phyloP scores from a whole-genome alignment of 345 rosid species.

The Gossypium herbaceum region DNA sequence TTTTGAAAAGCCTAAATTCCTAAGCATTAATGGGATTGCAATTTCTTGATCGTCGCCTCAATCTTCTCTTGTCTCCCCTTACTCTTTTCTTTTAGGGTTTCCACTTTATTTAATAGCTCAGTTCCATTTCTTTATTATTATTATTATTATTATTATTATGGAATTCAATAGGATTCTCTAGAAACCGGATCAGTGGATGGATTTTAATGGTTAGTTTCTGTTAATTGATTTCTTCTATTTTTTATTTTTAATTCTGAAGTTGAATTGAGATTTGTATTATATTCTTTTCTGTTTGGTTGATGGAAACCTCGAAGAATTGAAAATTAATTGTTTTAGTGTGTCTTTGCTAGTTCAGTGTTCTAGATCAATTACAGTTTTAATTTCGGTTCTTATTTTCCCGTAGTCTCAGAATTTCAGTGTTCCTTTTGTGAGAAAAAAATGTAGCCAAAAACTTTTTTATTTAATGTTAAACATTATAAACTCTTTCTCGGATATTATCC shows the following conservation, averaged over 20 bases:
- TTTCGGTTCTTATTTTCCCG: not conserved
- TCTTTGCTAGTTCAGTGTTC: constrained; percentile 1
- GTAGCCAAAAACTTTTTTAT: not conserved
- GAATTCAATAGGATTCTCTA: too few species aligned
- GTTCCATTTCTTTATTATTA: too few species aligned
- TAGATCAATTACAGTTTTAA: constrained; percentile 3
- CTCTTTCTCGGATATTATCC: not conserved
- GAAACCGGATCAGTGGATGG: too few species aligned
- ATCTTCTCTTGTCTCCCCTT: constrained; percentile 17
- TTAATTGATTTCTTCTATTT: not conserved
- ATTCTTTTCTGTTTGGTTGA: constrained; percentile 13
- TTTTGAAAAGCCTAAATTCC: not conserved
- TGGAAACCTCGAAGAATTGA: constrained; percentile 1
- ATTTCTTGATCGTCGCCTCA: constrained; percentile 20
- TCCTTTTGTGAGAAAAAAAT: constrained; percentile 18
- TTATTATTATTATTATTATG: too few species aligned
- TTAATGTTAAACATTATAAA: not conserved
- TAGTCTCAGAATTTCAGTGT: constrained; percentile 4
- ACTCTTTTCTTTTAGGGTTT: constrained; percentile 23
- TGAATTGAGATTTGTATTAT: constrained; percentile 12
- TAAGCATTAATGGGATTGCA: constrained; percentile 8
- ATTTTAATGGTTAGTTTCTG: too few species aligned
- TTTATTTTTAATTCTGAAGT: not conserved
- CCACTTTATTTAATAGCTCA: not conserved
- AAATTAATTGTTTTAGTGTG: not conserved